Evolutionary conservation across 345 rosid genomes (phyloP), one percentile per base, ranked within the genome.

Genomic region (Linum usitatissimum): DNA sequence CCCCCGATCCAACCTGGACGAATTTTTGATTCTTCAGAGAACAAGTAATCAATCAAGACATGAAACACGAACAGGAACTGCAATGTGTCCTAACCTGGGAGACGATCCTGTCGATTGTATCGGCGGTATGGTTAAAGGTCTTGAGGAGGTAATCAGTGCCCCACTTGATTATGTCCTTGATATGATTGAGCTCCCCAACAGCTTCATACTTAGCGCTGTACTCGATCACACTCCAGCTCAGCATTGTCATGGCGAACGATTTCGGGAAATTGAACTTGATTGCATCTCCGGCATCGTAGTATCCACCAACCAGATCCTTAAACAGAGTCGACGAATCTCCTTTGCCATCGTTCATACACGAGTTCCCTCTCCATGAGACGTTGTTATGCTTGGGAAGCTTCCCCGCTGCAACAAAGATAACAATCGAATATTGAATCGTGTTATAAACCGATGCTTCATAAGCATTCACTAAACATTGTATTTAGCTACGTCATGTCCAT

Each of bases 201-300:
- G 95, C 96, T 70, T 90, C 91, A 48, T 86, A 94, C 61, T 94
- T 90, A 3, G 85, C 89, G 57, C 97, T 88, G 67, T 94, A 94
- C 61, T 94, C 99, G 8, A 94, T 90, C 20, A 94, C 97, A 65
- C 97, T 90, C 97, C 97, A 94, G 65, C 99, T 94, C 76, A 94
- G 70, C 99, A 94, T 86, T 1, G 99, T 94, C 85, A 94, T 81
- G 64, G 99, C 81, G 75, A 88, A 94, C 45, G 99, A 83, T 60
- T 71, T 65, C 18, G 97, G 99, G 66, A 90, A 94, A 62, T 90
- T 69, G 74, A 90, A 94, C 78, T 94, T 94, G 71, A 94, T 90
- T 18, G 99, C 81, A 79, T 94, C 99, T 13, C 99, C 97, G 0
- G 96, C 99, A 57, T 94, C 99, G 21, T 88, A 94, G 64, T 73